Conservation (phyloP, 2,329 filamentous ascomycete genomes). For the Aureobasidium pullulans region DNA sequence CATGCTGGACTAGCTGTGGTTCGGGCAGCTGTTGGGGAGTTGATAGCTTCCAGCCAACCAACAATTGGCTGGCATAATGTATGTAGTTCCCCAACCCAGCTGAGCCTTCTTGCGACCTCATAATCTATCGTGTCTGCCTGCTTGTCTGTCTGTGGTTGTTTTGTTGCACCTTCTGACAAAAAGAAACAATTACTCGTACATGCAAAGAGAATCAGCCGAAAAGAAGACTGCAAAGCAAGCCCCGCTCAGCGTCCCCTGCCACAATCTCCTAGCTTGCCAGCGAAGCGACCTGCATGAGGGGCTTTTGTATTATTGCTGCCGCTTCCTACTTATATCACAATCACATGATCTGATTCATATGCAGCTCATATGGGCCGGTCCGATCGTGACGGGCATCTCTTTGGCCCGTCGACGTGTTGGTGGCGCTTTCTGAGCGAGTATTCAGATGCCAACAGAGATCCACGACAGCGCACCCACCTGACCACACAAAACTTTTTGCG, state of each 20-base stretch:
- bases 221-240: not conserved
- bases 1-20: no score
- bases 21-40: no score
- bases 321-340: not conserved
- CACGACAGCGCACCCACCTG: constrained; percentile 13
- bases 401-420: not conserved
- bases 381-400: not conserved
- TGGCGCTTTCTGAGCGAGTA: not conserved
- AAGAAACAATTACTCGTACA: not conserved
- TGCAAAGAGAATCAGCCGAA: constrained; percentile 4
- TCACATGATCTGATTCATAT: constrained; percentile 10
- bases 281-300: constrained; percentile 12
- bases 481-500: not conserved
- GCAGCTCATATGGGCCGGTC: constrained; percentile 4
- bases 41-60: no score
- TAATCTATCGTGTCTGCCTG: not conserved
- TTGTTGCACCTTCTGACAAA: not conserved
- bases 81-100: no score
- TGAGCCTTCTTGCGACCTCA: not conserved
- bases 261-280: constrained; percentile 3
- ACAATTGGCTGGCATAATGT: no score
- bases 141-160: not conserved
- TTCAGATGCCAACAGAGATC: constrained; percentile 5
- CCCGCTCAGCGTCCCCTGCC: not conserved
- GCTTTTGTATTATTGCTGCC: not conserved